A percentile compares a stretch with the other conserved stretches of the same genome.
These are phyloP conservation scores for Bondarzewia mesenterica DNA, from an alignment of 1,284 basidiomycete species.

Conservation along the genomic window DNA sequence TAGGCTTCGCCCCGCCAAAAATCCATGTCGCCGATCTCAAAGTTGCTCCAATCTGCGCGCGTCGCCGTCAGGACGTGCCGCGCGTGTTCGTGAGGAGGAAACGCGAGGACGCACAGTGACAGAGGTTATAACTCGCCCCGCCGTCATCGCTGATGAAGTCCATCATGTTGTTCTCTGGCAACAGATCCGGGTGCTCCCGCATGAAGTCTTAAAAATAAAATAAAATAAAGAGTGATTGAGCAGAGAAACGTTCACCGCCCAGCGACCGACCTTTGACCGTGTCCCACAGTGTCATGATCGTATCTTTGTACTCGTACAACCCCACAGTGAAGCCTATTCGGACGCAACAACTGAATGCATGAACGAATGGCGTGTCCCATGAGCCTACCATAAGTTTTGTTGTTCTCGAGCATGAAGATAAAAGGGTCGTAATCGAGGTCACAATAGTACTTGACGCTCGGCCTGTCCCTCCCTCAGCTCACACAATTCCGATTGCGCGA, in stretches of 20 bases:
- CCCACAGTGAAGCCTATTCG: conserved; percentile 50
- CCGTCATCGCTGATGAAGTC: conserved; percentile 57
- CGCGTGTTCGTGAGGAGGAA: neutral
- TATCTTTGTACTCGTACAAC: conserved; percentile 59
- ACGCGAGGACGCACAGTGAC: conserved; percentile 45
- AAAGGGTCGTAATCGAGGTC: conserved; percentile 54
- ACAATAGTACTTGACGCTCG: conserved; percentile 43
- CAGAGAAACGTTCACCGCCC: neutral
- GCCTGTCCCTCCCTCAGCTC: conserved; percentile 4
- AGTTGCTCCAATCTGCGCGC: conserved; percentile 54
- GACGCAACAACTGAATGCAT: neutral
- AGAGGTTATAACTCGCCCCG: conserved; percentile 58
- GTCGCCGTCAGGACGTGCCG: neutral
- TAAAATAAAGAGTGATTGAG: neutral
- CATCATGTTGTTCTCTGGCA: conserved; percentile 56
- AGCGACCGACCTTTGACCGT: conserved; percentile 37
- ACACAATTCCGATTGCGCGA: neutral
- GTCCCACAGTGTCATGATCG: conserved; percentile 62
- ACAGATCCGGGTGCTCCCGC: conserved; percentile 43
- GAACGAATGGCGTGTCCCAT: too few relatives aligned
- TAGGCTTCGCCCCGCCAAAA: conserved; percentile 66
- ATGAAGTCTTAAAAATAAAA: conserved; percentile 42
- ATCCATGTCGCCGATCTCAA: conserved; percentile 62
- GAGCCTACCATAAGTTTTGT: conserved; percentile 38
- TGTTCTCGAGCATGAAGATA: conserved; percentile 48